Base-by-base conservation (phyloP, 2,329 filamentous ascomycete genomes). In the Neonectria sp. region DNA sequence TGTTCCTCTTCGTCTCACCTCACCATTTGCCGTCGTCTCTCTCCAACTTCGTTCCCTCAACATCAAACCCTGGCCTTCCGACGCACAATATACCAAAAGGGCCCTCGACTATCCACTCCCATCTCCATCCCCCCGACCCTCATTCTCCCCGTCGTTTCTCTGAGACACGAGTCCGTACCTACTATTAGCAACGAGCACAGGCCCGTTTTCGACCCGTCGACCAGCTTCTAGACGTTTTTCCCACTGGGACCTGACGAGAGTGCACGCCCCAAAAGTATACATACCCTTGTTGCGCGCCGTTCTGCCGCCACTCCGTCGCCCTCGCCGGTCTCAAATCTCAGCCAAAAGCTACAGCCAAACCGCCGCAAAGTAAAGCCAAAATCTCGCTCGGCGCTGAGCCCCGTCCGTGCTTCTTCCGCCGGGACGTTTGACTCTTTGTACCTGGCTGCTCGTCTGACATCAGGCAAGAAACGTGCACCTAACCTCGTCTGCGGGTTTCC, bases 311-410 rank as follows among this genome's bases (percentile, higher is more conserved):
- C 51, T 68, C 70, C 58, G 55, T 66, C 70, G 64, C 65, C 63
- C 45, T 75, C 63, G 59, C 73, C 73, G 73, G 71, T 75, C 73
- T 75, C 73, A 75, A 65, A 73, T 72, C 70, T 75, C 68, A 75
- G 72, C 72, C 68, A 73, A 58, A 61, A 62, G 59, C 61, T 48
- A 59, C 21, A 68, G 58, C 60, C 63, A 73, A 29, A 21, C 29
- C 35, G 40, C 40, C 40, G n/a, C 17, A 45, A 45, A 45, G n/a
- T 8, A 45, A 45, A 45, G n/a, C 17, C 17, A 45, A 45, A 45
- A 45, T 40, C 37, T 40, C 37, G 21, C 21, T 21, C 21, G 21
- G 21, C 21, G 21, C 21, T 21, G 15, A 40, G 35, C 5, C 35
- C 35, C 21, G 21, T 21, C 35, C 35, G 35, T 37, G 17, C 21